Evolutionary conservation across 2,329 filamentous ascomycete species (phyloP).

Genomic region (Capronia americana): DNA sequence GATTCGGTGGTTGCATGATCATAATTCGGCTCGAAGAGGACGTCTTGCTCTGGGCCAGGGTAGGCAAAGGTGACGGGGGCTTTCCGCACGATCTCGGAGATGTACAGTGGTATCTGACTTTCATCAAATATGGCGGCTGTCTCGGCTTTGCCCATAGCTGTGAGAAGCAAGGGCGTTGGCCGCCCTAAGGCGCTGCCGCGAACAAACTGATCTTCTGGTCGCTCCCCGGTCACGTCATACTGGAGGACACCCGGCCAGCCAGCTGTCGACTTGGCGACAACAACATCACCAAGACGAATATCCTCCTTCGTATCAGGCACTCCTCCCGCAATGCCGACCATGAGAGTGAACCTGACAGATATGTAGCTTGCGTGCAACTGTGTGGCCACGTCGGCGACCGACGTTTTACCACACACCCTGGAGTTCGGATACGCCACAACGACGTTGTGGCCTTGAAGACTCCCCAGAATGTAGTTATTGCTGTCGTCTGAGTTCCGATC

Average conservation of each 20-base stretch:
- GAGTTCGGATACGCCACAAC: slow-evolving; percentile 34
- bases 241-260: slow-evolving; percentile 25
- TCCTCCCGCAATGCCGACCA: slow-evolving; percentile 39
- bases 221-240: slow-evolving; percentile 25
- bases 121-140: too few relatives aligned
- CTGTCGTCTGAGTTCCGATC: slow-evolving; percentile 6
- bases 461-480: slow-evolving; percentile 34
- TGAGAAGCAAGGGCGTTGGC: too few relatives aligned
- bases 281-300: slow-evolving; percentile 25
- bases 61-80: too few relatives aligned
- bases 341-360: slow-evolving; percentile 28
- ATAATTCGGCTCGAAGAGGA: too few relatives aligned
- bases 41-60: too few relatives aligned
- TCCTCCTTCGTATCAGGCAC: slow-evolving; percentile 31
- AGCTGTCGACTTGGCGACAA: slow-evolving; percentile 16
- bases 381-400: slow-evolving; percentile 37
- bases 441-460: slow-evolving; percentile 37
- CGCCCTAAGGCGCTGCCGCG: too few relatives aligned
- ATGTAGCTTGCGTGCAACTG: slow-evolving; percentile 33
- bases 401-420: slow-evolving; percentile 27
- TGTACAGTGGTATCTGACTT: too few relatives aligned
- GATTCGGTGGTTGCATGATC: too few relatives aligned
- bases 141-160: too few relatives aligned
- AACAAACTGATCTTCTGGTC: too few relatives aligned
- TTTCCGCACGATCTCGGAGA: too few relatives aligned